Evolutionary conservation across 2,329 filamentous ascomycete genomes (phyloP).

Genomic region (Thelonectria olida): DNA sequence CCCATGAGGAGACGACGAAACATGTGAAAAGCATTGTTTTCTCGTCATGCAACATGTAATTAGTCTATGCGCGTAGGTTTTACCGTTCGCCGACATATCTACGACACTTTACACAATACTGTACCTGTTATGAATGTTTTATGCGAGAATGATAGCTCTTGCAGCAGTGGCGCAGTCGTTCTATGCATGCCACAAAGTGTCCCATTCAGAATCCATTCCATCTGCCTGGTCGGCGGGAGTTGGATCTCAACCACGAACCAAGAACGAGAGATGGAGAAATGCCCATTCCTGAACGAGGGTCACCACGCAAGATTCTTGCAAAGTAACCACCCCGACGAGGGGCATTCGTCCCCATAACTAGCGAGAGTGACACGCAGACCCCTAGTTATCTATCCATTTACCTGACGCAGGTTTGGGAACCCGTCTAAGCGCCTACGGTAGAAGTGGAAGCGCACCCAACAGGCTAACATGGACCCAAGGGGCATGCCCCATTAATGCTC

Average conservation of each 20-base stretch:
- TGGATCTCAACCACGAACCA: neutral
- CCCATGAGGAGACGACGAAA: too few relatives aligned
- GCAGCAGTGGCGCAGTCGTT: neutral
- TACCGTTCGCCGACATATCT: neutral
- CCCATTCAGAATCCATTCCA: too few relatives aligned
- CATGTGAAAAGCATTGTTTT: slow-evolving; percentile 1
- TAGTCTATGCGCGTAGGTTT: slow-evolving; percentile 4
- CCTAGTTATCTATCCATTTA: slow-evolving; percentile 18
- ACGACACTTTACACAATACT: neutral
- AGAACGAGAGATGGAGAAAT: neutral
- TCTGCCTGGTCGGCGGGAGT: neutral
- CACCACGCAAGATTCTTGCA: neutral
- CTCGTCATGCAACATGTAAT: slow-evolving; percentile 4
- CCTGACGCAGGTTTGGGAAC: slow-evolving; percentile 24
- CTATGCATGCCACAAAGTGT: too few relatives aligned
- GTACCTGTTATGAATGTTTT: neutral
- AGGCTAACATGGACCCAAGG: neutral
- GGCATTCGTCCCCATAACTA: neutral
- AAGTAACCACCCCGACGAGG: neutral
- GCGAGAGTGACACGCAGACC: neutral
- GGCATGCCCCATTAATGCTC: slow-evolving; percentile 9
- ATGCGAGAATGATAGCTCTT: too few relatives aligned
- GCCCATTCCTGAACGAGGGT: neutral
- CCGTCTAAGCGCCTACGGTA: slow-evolving; percentile 19
- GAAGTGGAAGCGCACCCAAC: neutral